phyloP scores from a whole-genome alignment of 2,329 filamentous ascomycete species.

The Exophiala phaeomuriformis region DNA sequence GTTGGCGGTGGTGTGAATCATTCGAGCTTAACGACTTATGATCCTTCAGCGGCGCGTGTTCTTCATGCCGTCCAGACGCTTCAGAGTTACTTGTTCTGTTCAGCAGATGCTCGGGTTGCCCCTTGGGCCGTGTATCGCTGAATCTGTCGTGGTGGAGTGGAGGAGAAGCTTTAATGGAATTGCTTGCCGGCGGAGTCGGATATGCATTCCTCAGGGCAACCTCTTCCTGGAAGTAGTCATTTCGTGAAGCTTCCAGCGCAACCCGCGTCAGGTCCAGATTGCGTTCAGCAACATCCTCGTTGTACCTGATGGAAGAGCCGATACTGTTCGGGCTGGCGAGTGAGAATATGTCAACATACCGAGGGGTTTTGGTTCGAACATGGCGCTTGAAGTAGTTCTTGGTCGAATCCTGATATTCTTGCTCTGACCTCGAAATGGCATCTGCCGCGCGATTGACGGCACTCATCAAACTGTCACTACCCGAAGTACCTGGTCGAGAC shows the following conservation, averaged over 20 bases:
- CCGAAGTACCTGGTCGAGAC: constrained; percentile 22
- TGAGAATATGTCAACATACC: constrained; percentile 25
- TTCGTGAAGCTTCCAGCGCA: constrained; percentile 13
- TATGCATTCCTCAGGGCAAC: constrained; percentile 24
- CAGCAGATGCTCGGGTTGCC: background rate
- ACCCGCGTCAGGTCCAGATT: constrained; percentile 19
- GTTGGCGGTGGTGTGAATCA: constrained; percentile 3
- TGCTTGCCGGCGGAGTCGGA: constrained; percentile 10
- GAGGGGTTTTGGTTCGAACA: constrained; percentile 12
- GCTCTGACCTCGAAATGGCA: constrained; percentile 11
- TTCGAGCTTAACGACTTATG: constrained; percentile 1
- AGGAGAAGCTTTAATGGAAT: constrained; percentile 1
- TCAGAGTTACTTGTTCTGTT: constrained; percentile 4
- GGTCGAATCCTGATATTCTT: constrained; percentile 12
- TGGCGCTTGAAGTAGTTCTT: constrained; percentile 8
- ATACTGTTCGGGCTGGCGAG: constrained; percentile 12
- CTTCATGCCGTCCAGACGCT: background rate
- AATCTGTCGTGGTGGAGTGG: background rate
- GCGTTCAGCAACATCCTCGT: constrained; percentile 25
- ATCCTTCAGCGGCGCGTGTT: constrained; percentile 1
- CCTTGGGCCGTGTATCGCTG: background rate
- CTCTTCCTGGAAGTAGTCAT: constrained; percentile 22
- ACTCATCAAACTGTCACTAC: constrained; percentile 23
- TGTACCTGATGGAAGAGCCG: constrained; percentile 11
- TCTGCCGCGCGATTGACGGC: constrained; percentile 25